Percentiles rank a stretch among this genome's conserved stretches.
These are phyloP conservation scores for Chenopodium album DNA, from an alignment of 148 eudicot species.

Conservation along the genomic window DNA sequence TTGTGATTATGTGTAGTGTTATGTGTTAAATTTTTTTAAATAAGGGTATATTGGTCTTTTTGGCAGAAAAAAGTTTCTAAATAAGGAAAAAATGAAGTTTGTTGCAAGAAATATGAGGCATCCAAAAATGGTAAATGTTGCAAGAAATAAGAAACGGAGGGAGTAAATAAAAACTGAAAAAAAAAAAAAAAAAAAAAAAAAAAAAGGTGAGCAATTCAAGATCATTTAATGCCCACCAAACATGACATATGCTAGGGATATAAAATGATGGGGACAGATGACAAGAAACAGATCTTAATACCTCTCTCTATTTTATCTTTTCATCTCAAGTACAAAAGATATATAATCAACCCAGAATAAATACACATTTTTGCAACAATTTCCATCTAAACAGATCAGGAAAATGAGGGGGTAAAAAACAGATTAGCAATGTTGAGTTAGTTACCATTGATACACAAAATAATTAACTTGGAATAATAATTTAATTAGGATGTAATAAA, in stretches of 20 bases:
- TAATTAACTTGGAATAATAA: constrained; percentile 7
- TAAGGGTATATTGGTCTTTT: too few relatives aligned
- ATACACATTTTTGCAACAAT: constrained; percentile 9
- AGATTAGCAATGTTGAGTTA: constrained; percentile 15
- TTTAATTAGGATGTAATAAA: constrained; percentile 11
- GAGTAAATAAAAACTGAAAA: too few relatives aligned
- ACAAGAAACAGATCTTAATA: background rate
- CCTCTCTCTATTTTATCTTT: background rate
- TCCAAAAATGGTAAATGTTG: too few relatives aligned
- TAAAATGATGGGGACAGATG: constrained; percentile 5
- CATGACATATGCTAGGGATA: constrained; percentile 10
- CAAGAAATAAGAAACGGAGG: too few relatives aligned
- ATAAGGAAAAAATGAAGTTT: too few relatives aligned
- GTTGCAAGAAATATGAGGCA: too few relatives aligned
- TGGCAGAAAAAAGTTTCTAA: too few relatives aligned
- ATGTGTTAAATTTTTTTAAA: too few relatives aligned
- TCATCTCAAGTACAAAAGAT: background rate
- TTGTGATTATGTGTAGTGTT: too few relatives aligned
- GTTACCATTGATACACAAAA: constrained; percentile 18
- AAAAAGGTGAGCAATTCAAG: background rate
- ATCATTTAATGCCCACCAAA: constrained; percentile 13
- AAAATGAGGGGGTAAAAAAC: background rate
- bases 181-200: background rate
- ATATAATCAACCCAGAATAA: background rate
- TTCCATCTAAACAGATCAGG: constrained; percentile 9